phyloP scores from a whole-genome alignment of 257 asterid genomes.

The Solanum peruvianum region DNA sequence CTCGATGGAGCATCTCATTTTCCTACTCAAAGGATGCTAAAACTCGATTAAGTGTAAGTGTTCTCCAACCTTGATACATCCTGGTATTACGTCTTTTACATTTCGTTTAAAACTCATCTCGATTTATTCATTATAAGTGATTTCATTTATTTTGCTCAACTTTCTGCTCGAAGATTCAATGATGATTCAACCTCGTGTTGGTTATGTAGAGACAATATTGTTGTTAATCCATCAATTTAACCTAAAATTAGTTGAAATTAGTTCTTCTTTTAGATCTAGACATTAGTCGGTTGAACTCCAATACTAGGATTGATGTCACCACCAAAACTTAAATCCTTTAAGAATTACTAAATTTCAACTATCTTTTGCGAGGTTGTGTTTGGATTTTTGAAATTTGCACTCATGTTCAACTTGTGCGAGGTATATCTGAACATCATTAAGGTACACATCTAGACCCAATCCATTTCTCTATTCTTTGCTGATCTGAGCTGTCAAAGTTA shows the following conservation, averaged over 20 bases:
- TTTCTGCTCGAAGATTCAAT: not conserved
- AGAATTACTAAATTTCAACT: too few relatives aligned
- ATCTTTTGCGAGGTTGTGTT: not conserved
- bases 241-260: not conserved
- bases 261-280: too few relatives aligned
- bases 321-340: not conserved
- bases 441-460: not conserved
- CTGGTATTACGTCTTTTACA: not conserved
- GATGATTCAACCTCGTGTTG: not conserved
- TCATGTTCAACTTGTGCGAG: not conserved
- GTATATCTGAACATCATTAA: too few relatives aligned
- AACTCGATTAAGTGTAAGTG: not conserved
- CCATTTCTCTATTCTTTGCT: not conserved
- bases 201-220: not conserved
- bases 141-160: too few relatives aligned
- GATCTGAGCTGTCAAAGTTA: not conserved
- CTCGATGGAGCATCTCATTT: not conserved
- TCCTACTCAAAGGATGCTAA: not conserved
- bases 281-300: not conserved
- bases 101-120: not conserved
- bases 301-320: not conserved
- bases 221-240: not conserved
- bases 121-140: too few relatives aligned
- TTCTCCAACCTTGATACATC: not conserved
- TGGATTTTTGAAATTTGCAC: not conserved